Percentiles rank a stretch among this genome's conserved stretches.
phyloP scores from a whole-genome alignment of 495 filamentous ascomycete genomes.

The Neurospora sp. region DNA sequence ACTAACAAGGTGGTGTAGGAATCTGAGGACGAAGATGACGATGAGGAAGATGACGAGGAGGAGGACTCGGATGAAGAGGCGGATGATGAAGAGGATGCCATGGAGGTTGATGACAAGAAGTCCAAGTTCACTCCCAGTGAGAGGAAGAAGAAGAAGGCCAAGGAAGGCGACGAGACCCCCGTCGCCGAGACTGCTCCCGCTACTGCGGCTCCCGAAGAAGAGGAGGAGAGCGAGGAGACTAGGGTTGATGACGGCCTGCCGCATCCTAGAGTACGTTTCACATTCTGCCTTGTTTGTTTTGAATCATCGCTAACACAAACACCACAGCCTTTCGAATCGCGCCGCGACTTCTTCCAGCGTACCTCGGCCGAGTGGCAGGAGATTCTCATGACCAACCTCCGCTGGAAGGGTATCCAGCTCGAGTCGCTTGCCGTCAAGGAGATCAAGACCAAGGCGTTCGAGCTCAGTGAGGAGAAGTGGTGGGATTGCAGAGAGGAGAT shows the following conservation, averaged over 20 bases:
- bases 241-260: slow-evolving; percentile 49
- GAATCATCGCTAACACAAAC: slow-evolving; percentile 30
- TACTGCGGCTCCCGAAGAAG: slow-evolving; percentile 24
- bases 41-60: slow-evolving; percentile 61
- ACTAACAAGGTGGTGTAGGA: slow-evolving; percentile 29
- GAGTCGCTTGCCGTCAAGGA: slow-evolving; percentile 76
- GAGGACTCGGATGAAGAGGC: slow-evolving; percentile 60
- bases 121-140: slow-evolving; percentile 30
- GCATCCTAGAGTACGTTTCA: slow-evolving; percentile 39
- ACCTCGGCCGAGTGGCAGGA: slow-evolving; percentile 90
- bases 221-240: slow-evolving; percentile 39
- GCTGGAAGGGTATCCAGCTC: slow-evolving; percentile 45
- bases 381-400: slow-evolving; percentile 57
- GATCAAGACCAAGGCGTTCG: slow-evolving; percentile 79
- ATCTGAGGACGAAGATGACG: slow-evolving; percentile 56
- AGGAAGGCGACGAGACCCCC: slow-evolving; percentile 19
- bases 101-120: slow-evolving; percentile 25
- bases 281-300: not conserved
- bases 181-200: slow-evolving; percentile 24
- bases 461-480: slow-evolving; percentile 89
- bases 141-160: slow-evolving; percentile 35
- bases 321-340: slow-evolving; percentile 76
- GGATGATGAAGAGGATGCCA: slow-evolving; percentile 54
- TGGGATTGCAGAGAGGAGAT: slow-evolving; percentile 98
- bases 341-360: slow-evolving; percentile 84